These are phyloP conservation scores for Spinacia oleracea DNA, from an alignment of 179 eudicot genomes.

Conservation along the genomic window DNA sequence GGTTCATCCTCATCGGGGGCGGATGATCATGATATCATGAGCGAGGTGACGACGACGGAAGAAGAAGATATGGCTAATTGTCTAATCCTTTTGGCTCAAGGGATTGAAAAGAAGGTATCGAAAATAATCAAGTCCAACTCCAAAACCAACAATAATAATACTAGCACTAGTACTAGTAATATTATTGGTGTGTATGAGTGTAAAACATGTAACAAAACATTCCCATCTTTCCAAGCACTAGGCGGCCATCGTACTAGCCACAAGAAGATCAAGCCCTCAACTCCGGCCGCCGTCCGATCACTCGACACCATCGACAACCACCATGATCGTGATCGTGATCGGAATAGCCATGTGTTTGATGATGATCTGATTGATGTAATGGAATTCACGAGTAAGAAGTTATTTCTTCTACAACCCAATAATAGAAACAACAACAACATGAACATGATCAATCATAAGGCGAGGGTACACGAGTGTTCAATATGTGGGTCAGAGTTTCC, in stretches of 20 bases:
- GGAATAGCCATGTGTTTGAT: neutral
- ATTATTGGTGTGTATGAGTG: conserved; percentile 52
- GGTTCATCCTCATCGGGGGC: conserved; percentile 21
- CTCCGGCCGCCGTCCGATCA: neutral
- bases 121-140: neutral
- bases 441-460: neutral
- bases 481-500: conserved; percentile 75
- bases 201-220: conserved; percentile 59
- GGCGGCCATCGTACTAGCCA: conserved; percentile 88
- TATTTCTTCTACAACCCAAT: neutral
- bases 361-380: conserved; percentile 1
- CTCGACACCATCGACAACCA: neutral
- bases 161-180: neutral
- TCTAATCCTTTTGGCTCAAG: conserved; percentile 60
- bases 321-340: neutral
- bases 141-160: neutral
- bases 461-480: conserved; percentile 64
- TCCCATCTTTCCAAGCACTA: conserved; percentile 71
- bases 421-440: neutral
- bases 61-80: conserved; percentile 74
- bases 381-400: neutral
- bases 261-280: conserved; percentile 37
- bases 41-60: conserved; percentile 33
- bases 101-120: conserved; percentile 8
- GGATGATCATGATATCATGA: conserved; percentile 22